Percentiles rank a stretch among this genome's conserved stretches.
Evolutionary conservation across 2,329 filamentous ascomycete genomes (phyloP).

Genomic region (Aquanectria penicillioides): DNA sequence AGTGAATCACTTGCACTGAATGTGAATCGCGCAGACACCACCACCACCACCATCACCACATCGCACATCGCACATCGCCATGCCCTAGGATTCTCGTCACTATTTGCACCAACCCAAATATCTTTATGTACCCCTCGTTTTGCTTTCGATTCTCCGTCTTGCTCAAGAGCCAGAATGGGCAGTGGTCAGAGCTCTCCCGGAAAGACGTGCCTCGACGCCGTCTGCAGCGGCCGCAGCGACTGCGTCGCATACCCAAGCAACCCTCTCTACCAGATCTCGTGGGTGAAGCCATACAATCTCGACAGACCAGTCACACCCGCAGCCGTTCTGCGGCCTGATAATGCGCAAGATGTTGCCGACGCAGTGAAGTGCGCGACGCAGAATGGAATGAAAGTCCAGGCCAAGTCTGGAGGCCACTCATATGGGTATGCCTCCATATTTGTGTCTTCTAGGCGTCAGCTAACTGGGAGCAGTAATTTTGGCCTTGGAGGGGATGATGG

Average conservation of each 20-base stretch:
- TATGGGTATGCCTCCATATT: slow-evolving; percentile 59
- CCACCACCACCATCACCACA: too few species aligned
- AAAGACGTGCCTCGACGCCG: slow-evolving; percentile 55
- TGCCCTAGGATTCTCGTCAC: background rate
- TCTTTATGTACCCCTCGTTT: background rate
- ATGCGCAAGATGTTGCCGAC: slow-evolving; percentile 62
- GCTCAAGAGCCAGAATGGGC: slow-evolving; percentile 49
- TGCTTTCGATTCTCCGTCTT: background rate
- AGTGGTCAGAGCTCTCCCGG: slow-evolving; percentile 53
- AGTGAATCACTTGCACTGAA: background rate
- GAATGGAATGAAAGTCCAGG: slow-evolving; percentile 64
- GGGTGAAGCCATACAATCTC: slow-evolving; percentile 65
- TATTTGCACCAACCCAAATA: background rate
- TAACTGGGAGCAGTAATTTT: slow-evolving; percentile 45
- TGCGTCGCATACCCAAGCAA: slow-evolving; percentile 59
- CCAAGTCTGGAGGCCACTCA: slow-evolving; percentile 72
- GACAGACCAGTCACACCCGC: slow-evolving; percentile 60
- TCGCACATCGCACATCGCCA: too few species aligned
- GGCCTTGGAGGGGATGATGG: slow-evolving; percentile 62
- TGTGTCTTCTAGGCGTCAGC: rapidly evolving
- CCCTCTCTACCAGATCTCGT: slow-evolving; percentile 56
- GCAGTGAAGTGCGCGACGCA: slow-evolving; percentile 66
- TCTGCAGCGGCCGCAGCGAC: slow-evolving; percentile 55
- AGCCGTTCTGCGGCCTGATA: slow-evolving; percentile 66
- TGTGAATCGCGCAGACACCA: background rate